Evolutionary conservation across 1,139 yeast species (phyloP), one percentile per base, ranked within the genome.

Genomic region (Yamadazyma dendronema): DNA sequence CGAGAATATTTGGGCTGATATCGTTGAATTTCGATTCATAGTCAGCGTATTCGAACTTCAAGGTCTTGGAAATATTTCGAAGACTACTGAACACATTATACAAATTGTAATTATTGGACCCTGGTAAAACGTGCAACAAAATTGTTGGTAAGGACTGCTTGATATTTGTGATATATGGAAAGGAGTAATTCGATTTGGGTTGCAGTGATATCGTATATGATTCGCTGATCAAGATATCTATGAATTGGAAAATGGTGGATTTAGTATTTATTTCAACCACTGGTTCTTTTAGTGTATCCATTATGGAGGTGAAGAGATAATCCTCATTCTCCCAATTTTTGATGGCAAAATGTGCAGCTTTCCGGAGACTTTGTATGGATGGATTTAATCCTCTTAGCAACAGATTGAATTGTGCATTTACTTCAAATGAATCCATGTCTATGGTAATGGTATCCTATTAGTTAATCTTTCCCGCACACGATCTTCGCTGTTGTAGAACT

Each of bases 401-500:
- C 52, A 79, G 84, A 12, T 75, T 65, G 49, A 88, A 81, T 56
- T 81, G 82, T 33, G 84, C 65, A 40, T 88, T 75, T 2, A 88
- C 85, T 54, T 84, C 94, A 57, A 85, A 84, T 1, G 92, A 79
- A 53, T 85, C 95, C 92, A 28, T 17, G n/a, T n/a, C n/a, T n/a
- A n/a, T n/a, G n/a, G n/a, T n/a, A n/a, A n/a, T n/a, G n/a, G n/a
- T n/a, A n/a, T n/a, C n/a, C n/a, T n/a, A n/a, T n/a, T n/a, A n/a
- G n/a, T n/a, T n/a, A n/a, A 17, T 27, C 19, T 24, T 12, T 24
- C 13, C 27, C 27, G 27, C 27, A 24, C 27, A 24, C 27, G 27
- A 29, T 29, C 22, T 19, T 19, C 22, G 22, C 22, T 19, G 22
- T 19, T 19, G 9, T 9, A 7, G 16, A 10, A 17, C 5, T 14